Percentiles rank a stretch among this genome's conserved stretches.
phyloP scores from a whole-genome alignment of 1,284 basidiomycete species.

The Wolfiporia cocos region DNA sequence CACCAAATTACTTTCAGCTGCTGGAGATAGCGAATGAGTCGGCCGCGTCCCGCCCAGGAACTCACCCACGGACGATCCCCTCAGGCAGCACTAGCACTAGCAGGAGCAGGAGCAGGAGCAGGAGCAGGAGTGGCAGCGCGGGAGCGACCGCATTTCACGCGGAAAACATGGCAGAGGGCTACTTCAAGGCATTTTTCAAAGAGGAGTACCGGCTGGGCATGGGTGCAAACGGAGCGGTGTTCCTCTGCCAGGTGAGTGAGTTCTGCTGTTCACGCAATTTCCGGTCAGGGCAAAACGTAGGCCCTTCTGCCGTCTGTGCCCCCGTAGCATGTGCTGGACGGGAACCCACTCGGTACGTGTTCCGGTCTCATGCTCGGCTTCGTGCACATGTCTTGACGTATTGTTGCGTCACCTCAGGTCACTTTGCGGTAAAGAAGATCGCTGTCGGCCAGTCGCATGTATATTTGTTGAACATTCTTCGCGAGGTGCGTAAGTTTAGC shows the following conservation, averaged over 20 bases:
- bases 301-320: background rate
- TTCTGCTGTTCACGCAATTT: background rate
- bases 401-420: conserved; percentile 37
- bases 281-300: conserved; percentile 2
- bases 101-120: no score
- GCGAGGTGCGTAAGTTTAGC: conserved; percentile 74
- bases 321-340: conserved; percentile 71
- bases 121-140: background rate
- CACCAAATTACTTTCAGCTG: conserved; percentile 70
- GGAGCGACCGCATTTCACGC: conserved; percentile 39
- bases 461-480: conserved; percentile 77
- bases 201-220: conserved; percentile 85
- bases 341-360: conserved; percentile 38
- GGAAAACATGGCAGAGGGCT: conserved; percentile 74
- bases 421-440: conserved; percentile 94
- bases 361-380: background rate
- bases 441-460: conserved; percentile 85
- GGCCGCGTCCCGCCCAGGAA: conserved; percentile 50
- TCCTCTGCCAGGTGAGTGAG: conserved; percentile 66
- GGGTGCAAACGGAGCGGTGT: conserved; percentile 90
- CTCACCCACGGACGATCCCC: conserved; percentile 26
- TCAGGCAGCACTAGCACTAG: background rate
- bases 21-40: conserved; percentile 65
- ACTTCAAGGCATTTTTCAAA: conserved; percentile 84
- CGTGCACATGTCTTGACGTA: conserved; percentile 8